Conservation (phyloP, 2,329 filamentous ascomycete species). For the Incumbomyces delicatus region DNA sequence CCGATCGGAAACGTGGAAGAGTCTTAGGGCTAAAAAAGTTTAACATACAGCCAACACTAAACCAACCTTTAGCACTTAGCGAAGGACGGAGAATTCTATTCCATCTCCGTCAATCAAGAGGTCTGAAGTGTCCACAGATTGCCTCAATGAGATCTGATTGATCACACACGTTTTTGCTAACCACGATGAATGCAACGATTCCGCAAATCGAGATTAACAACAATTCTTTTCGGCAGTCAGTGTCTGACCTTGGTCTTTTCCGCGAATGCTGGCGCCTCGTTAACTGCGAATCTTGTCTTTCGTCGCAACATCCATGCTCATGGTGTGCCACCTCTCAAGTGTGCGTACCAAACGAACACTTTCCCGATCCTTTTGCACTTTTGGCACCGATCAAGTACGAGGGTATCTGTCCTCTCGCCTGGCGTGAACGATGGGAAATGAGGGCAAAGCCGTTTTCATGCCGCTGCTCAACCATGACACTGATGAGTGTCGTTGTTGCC, state of each 20-base stretch:
- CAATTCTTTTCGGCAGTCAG: neutral
- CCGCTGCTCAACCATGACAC: conserved; percentile 31
- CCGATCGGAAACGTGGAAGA: no score
- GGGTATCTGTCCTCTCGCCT: conserved; percentile 30
- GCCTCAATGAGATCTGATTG: no score
- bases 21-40: no score
- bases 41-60: no score
- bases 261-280: conserved; percentile 16
- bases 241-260: conserved; percentile 8
- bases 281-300: conserved; percentile 9
- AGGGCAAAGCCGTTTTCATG: conserved; percentile 31
- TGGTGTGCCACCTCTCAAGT: conserved; percentile 26
- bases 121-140: no score
- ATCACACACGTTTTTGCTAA: no score
- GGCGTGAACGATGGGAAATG: conserved; percentile 34
- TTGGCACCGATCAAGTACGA: conserved; percentile 28
- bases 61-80: no score
- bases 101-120: no score
- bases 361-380: conserved; percentile 26
- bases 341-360: conserved; percentile 29
- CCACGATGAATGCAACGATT: no score
- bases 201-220: no score
- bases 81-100: no score
- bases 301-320: conserved; percentile 13
- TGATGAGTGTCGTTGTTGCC: conserved; percentile 27